These are phyloP conservation scores for Mycosphaerella arachidis DNA, from an alignment of 2,329 filamentous ascomycete genomes.

Conservation along the genomic window DNA sequence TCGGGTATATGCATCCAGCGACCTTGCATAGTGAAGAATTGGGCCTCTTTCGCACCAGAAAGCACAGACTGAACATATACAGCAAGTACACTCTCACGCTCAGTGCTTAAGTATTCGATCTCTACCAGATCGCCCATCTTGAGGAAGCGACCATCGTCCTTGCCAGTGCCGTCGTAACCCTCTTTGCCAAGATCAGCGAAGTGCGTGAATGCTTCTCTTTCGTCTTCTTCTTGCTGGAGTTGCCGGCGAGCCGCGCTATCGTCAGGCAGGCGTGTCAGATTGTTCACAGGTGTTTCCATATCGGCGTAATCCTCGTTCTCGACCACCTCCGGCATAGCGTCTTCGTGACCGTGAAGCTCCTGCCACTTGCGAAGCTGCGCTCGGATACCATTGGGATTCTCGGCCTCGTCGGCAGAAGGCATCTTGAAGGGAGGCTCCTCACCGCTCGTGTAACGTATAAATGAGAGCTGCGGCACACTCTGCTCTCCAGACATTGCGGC, in stretches of 20 bases:
- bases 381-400: constrained; percentile 30
- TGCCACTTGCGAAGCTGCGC: constrained; percentile 43
- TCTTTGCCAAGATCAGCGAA: constrained; percentile 24
- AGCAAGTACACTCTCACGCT: constrained; percentile 42
- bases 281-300: constrained; percentile 27
- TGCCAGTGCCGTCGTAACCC: constrained; percentile 28
- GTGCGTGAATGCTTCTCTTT: constrained; percentile 20
- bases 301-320: constrained; percentile 21
- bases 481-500: neutral
- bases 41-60: constrained; percentile 31
- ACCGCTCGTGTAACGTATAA: neutral
- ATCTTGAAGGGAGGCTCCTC: neutral
- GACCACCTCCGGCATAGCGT: constrained; percentile 12
- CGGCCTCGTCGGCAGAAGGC: neutral
- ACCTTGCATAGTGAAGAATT: constrained; percentile 50
- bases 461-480: neutral
- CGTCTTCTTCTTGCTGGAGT: constrained; percentile 24
- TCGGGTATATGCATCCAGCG: constrained; percentile 42
- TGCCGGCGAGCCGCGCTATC: constrained; percentile 22
- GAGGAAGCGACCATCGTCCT: constrained; percentile 36
- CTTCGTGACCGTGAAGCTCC: constrained; percentile 32
- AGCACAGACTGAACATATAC: constrained; percentile 41
- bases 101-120: constrained; percentile 30
- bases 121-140: constrained; percentile 49
- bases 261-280: constrained; percentile 29